These are phyloP conservation scores for Pyronema domesticum DNA, from an alignment of 495 filamentous ascomycete species.

Conservation along the genomic window DNA sequence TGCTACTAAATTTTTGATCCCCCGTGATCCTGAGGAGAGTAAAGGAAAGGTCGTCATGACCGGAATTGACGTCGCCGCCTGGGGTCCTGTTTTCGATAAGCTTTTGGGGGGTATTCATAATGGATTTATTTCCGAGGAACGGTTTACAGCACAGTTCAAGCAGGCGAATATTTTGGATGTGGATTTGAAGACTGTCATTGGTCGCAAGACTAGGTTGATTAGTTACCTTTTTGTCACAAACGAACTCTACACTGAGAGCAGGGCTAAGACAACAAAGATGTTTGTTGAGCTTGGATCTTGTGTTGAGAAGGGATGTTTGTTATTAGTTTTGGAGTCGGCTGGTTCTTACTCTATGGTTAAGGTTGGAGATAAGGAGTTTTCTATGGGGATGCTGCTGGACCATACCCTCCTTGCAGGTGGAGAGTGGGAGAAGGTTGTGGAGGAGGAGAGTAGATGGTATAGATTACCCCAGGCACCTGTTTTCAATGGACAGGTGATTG, in stretches of 20 bases:
- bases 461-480: constrained; percentile 35
- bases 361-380: constrained; percentile 56
- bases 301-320: constrained; percentile 39
- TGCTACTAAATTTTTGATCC: constrained; percentile 26
- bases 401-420: constrained; percentile 45
- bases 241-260: constrained; percentile 68
- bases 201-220: constrained; percentile 34
- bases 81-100: constrained; percentile 40
- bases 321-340: constrained; percentile 82
- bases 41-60: constrained; percentile 34
- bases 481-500: constrained; percentile 3
- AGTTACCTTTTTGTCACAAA: constrained; percentile 94
- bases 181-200: neutral
- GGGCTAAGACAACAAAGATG: constrained; percentile 54
- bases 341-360: constrained; percentile 74
- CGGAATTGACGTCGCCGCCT: constrained; percentile 65
- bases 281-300: constrained; percentile 44
- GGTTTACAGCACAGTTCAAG: constrained; percentile 8
- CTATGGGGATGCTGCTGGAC: constrained; percentile 86
- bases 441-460: constrained; percentile 71
- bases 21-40: neutral
- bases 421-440: constrained; percentile 53
- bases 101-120: neutral
- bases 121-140: neutral
- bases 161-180: constrained; percentile 1